phyloP scores from a whole-genome alignment of 2,329 filamentous ascomycete genomes.

The Xylariaceae sp. region DNA sequence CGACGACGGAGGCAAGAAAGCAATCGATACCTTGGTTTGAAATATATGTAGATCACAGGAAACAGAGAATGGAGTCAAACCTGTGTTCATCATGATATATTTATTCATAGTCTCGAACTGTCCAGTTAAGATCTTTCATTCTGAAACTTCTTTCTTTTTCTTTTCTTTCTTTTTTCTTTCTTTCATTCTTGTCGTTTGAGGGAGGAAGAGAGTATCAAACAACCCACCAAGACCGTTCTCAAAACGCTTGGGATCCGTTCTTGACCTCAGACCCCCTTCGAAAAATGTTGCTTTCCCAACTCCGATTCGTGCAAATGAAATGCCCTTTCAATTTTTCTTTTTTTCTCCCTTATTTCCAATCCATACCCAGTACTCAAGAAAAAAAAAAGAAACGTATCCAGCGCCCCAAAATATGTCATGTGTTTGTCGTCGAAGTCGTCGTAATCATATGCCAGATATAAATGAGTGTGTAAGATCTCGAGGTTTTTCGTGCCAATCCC shows the following conservation, averaged over 20 bases:
- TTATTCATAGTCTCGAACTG: no score
- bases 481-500: not conserved
- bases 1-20: no score
- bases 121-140: no score
- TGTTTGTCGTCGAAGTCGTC: conserved; percentile 3
- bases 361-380: no score
- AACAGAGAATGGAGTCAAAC: no score
- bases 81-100: no score
- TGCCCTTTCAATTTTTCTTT: not conserved
- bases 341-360: not conserved
- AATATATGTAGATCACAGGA: no score
- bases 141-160: no score
- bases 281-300: not conserved
- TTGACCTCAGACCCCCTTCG: not conserved
- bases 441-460: conserved; percentile 12
- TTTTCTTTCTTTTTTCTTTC: no score
- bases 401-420: conserved; percentile 6
- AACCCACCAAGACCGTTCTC: not conserved
- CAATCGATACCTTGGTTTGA: no score
- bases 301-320: no score
- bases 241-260: not conserved
- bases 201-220: not conserved
- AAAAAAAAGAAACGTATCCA: no score
- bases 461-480: conserved; percentile 5
- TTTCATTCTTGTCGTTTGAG: not conserved